Evolutionary conservation across 345 rosid species (phyloP), one percentile per base, ranked within the genome.

Genomic region (Boechera stricta): DNA sequence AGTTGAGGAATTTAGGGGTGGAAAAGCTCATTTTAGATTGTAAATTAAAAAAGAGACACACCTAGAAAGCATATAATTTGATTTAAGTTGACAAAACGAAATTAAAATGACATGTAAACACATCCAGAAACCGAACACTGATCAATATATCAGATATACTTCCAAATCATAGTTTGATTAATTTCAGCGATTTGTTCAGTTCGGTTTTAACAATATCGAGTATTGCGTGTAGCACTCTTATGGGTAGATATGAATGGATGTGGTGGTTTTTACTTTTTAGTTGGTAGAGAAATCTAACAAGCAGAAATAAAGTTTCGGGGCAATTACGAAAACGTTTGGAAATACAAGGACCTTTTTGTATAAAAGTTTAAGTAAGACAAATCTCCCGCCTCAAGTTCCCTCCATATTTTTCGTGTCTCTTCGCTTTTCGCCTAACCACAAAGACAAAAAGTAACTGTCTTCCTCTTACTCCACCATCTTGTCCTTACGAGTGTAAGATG

Each of bases 331-430:
- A 68, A 9, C 3, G 0, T 5, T 12, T n/a, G 6, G 4, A 73
- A 79, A 36, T 61, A 1, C 0, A 45, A 45, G 71, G 56, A 18
- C 32, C 12, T 10, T 26, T 29, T 33, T 52, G 15, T 15, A 6
- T 35, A 1, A 78, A 59, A 41, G 0, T 12, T 44, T 10, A 35
- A 35, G 0, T 5, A 65, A 49, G 61, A 52, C 56, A 65, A 66
- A 68, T 35, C 47, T 73, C 78, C 82, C 82, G 78, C 82, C 75
- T 68, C 9, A 47, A 47, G 18, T 73, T 79, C 82, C 78, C 82
- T 79, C 78, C 82, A 73, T 62, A 53, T 32, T 67, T 7, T 31
- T 32, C 26, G 4, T 51, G 29, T 10, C 33, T 53, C 45, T 54
- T 11, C 26, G 44, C 65, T 45, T 52, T 49, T 26, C 21, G 52